Base-by-base conservation (phyloP, 139 green algal species). In the Astrephomene gubernaculifera region DNA sequence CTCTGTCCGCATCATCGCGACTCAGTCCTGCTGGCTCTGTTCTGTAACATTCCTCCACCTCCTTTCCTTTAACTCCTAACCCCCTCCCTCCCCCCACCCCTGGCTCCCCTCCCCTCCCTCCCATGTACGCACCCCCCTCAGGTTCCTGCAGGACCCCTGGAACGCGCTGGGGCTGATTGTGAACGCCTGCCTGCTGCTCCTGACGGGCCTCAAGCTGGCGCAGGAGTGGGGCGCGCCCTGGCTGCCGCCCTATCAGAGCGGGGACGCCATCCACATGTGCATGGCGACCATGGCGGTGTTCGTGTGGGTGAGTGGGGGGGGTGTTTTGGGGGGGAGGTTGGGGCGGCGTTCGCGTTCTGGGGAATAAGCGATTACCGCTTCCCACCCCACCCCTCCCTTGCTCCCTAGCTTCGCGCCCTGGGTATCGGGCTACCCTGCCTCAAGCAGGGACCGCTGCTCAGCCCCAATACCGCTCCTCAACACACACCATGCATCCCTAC, bases 281-380 rank as follows among this genome's bases (percentile, higher is more conserved):
- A 67, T 84, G 38, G 78, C 73, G 38, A 63, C 44, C 0, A 5
- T 84, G 64, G 73, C 83, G 29, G 38, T 80, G 36, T 73, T 84
- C 17, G 83, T 88, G 52, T 88, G 83, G 83, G 63, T 86, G 65
- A 85, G 79, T 72, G 75, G 7, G 31, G 4, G 71, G 5, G 67
- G 36, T n/a, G n/a, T n/a, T n/a, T n/a, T n/a, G n/a, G n/a, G n/a
- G n/a, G n/a, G n/a, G n/a, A n/a, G n/a, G n/a, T n/a, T n/a, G n/a
- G n/a, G n/a, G n/a, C n/a, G n/a, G n/a, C n/a, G n/a, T n/a, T n/a
- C n/a, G n/a, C n/a, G n/a, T n/a, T n/a, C n/a, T n/a, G n/a, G n/a
- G n/a, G n/a, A n/a, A n/a, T n/a, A n/a, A n/a, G n/a, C n/a, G n/a
- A n/a, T n/a, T n/a, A n/a, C n/a, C n/a, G n/a, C n/a, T n/a, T n/a